Evolutionary conservation across 83 land plant species (phyloP).

Genomic region (Picea abies): DNA sequence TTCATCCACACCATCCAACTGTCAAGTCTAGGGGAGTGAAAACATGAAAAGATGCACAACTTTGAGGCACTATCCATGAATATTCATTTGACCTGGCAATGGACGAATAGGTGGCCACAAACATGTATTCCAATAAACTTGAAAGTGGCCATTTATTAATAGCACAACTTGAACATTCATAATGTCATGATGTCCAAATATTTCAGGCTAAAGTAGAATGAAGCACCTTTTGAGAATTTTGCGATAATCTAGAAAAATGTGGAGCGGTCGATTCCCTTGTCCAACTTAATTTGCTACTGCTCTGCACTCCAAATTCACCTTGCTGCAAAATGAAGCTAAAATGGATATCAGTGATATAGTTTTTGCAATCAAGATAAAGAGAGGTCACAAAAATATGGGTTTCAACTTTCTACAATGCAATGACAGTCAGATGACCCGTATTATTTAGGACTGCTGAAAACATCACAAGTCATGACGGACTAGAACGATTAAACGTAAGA

Average conservation of each 20-base stretch:
- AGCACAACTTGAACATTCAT: not conserved
- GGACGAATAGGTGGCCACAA: slow-evolving; percentile 25
- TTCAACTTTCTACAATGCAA: not conserved
- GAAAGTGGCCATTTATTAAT: not conserved
- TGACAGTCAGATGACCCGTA: not conserved
- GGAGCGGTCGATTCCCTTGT: slow-evolving; percentile 29
- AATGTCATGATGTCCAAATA: not conserved
- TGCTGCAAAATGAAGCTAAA: slow-evolving; percentile 24
- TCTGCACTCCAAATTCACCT: slow-evolving; percentile 34
- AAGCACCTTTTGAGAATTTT: slow-evolving; percentile 42
- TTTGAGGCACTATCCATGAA: slow-evolving; percentile 20
- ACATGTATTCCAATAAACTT: slow-evolving; percentile 13
- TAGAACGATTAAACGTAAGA: not conserved
- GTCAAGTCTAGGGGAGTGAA: slow-evolving; percentile 70
- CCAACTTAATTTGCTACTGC: slow-evolving; percentile 34
- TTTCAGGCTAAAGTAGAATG: slow-evolving; percentile 2
- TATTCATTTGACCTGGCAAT: slow-evolving; percentile 15
- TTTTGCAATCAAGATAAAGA: not conserved
- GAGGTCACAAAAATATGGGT: not conserved
- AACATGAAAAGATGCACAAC: slow-evolving; percentile 48
- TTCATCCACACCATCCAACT: slow-evolving; percentile 44
- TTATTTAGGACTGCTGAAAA: not conserved
- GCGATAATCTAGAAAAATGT: slow-evolving; percentile 27
- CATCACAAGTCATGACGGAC: too few species aligned
- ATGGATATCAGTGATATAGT: slow-evolving; percentile 2